A percentile compares a stretch with the other conserved stretches of the same genome.
Evolutionary conservation across 1,284 basidiomycete species (phyloP).

Genomic region (Malassezia cuniculi): DNA sequence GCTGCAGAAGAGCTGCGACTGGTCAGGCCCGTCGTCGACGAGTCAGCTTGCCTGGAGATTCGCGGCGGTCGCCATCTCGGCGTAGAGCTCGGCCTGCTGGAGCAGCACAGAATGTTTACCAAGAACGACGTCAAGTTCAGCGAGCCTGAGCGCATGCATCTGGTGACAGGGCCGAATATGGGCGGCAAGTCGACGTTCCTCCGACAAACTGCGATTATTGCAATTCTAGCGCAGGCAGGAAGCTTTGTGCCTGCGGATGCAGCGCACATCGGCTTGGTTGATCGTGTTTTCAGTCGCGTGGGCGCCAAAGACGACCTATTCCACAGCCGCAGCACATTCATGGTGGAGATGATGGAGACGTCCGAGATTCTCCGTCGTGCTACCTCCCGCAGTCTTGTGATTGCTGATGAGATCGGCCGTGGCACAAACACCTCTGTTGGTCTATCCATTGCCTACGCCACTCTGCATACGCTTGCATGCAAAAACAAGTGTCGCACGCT

Average conservation of each 20-base stretch:
- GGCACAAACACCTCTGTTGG: constrained; percentile 88
- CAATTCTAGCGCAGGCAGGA: constrained; percentile 81
- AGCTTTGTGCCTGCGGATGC: constrained; percentile 77
- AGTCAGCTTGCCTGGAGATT: constrained; percentile 52
- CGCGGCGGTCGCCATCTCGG: constrained; percentile 75
- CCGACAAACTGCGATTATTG: constrained; percentile 77
- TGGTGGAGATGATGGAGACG: constrained; percentile 52
- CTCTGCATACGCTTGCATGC: constrained; percentile 65
- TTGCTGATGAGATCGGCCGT: constrained; percentile 64
- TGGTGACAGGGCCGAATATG: constrained; percentile 96
- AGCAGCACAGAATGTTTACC: constrained; percentile 43
- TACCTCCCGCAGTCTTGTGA: constrained; percentile 24
- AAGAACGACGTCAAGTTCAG: constrained; percentile 64
- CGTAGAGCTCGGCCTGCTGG: constrained; percentile 74
- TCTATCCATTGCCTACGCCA: constrained; percentile 79
- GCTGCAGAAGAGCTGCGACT: constrained; percentile 69
- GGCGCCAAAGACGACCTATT: constrained; percentile 92
- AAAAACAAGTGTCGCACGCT: constrained; percentile 67
- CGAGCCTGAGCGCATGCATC: constrained; percentile 54
- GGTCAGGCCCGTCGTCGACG: constrained; percentile 58
- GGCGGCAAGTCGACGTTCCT: constrained; percentile 80
- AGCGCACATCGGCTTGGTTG: constrained; percentile 71
- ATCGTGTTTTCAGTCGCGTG: constrained; percentile 82
- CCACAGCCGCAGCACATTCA: constrained; percentile 81
- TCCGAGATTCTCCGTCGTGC: constrained; percentile 58